These are phyloP conservation scores for Tolypocladium sp. DNA, from an alignment of 2,329 filamentous ascomycete species.

Conservation along the genomic window DNA sequence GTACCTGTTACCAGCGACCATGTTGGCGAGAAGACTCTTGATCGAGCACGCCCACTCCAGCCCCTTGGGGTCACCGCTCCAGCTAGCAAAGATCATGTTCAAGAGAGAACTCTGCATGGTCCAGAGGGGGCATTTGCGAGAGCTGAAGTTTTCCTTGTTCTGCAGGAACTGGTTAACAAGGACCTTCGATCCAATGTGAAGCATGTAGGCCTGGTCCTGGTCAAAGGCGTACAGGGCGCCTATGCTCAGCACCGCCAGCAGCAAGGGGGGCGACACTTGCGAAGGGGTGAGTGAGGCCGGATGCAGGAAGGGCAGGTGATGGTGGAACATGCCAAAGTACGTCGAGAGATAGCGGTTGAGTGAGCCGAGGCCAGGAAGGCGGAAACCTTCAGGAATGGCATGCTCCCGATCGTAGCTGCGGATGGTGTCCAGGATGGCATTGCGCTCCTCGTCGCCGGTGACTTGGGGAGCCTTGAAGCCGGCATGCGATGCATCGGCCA, in stretches of 20 bases:
- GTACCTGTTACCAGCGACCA: constrained; percentile 96
- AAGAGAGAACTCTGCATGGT: constrained; percentile 95
- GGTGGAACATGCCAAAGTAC: constrained; percentile 95
- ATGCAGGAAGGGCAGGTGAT: constrained; percentile 92
- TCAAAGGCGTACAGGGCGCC: constrained; percentile 95
- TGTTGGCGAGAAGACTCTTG: constrained; percentile 94
- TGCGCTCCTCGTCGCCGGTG: constrained; percentile 73
- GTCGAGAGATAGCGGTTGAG: constrained; percentile 90
- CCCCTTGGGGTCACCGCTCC: constrained; percentile 96
- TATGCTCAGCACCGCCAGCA: constrained; percentile 88
- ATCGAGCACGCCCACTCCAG: constrained; percentile 98
- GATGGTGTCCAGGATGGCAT: constrained; percentile 78
- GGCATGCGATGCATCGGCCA: constrained; percentile 57
- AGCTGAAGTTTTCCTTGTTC: constrained; percentile 98
- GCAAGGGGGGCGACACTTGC: constrained; percentile 68
- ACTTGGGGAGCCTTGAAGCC: constrained; percentile 70
- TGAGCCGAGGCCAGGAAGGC: constrained; percentile 68
- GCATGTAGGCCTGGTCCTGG: constrained; percentile 91
- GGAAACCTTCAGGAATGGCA: constrained; percentile 80
- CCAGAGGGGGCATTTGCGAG: constrained; percentile 93
- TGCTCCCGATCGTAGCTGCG: constrained; percentile 71
- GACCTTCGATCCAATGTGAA: constrained; percentile 95
- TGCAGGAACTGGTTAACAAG: constrained; percentile 94
- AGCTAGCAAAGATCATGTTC: constrained; percentile 99
- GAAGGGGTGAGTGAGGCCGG: constrained; percentile 82